Evolutionary conservation across 352 stramenopile species (phyloP).

Genomic region (Phytophthora constricta): DNA sequence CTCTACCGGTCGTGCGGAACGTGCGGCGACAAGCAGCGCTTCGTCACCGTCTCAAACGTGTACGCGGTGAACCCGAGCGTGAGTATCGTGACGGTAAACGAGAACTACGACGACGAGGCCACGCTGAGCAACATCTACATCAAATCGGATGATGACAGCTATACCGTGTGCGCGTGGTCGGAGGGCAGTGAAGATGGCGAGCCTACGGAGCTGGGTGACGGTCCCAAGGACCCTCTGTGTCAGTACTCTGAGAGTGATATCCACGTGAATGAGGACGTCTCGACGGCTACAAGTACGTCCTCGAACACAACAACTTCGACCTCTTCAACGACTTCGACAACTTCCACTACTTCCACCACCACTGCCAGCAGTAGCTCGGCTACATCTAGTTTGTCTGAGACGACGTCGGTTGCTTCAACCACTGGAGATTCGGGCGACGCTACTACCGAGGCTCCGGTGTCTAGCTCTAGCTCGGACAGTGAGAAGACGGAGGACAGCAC

Average conservation of each 20-base stretch:
- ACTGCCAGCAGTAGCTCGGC: background rate
- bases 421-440: background rate
- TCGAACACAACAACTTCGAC: background rate
- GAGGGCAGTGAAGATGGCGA: conserved; percentile 35
- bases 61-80: conserved; percentile 48
- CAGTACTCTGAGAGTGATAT: conserved; percentile 45
- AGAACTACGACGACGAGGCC: conserved; percentile 47
- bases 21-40: conserved; percentile 45
- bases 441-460: background rate
- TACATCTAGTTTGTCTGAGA: background rate
- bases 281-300: background rate
- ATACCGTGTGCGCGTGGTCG: conserved; percentile 40
- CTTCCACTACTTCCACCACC: background rate
- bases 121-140: conserved; percentile 52
- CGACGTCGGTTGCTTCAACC: background rate
- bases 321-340: background rate
- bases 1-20: conserved; percentile 53
- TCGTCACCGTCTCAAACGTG: conserved; percentile 51
- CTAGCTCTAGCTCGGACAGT: background rate
- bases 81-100: conserved; percentile 50
- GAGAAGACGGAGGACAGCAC: background rate
- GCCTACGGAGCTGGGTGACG: conserved; percentile 42
- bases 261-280: conserved; percentile 31
- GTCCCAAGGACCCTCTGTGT: conserved; percentile 39
- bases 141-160: conserved; percentile 28